Base-by-base conservation (phyloP, 371 early-diverging fungal genomes). In the Mortierella sp. region DNA sequence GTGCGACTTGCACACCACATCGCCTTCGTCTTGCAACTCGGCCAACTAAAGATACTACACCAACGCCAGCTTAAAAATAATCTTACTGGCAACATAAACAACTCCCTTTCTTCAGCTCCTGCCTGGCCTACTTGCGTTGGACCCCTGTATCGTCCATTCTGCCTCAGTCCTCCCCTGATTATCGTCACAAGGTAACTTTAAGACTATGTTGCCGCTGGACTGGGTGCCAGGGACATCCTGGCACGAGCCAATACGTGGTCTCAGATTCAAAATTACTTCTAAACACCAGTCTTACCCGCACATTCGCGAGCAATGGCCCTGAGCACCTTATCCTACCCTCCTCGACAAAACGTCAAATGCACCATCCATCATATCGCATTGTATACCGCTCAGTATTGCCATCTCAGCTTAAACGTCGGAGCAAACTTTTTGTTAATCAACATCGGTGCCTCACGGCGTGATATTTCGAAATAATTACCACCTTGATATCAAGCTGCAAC, bases 231-330 rank as follows among this genome's bases (percentile, higher is more conserved):
- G n/a, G n/a, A n/a, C 37, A 14, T 34, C 37, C 7, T 61, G 39
- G 62, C 62, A 53, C 54, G 54, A 53, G 48, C 62, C 54, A 53
- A n/a, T n/a, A n/a, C n/a, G n/a, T n/a, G n/a, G 62, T 61, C 53
- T 52, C 62, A 61, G 62, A 61, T 53, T 44, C 26, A 49, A n/a
- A 24, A 59, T 48, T 59, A 41, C 15, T 49, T 37, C 39, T 30
- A 59, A 39, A 59, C 50, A 27, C 12, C 56, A n/a, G n/a, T 28
- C n/a, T 48, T 27, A n/a, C 49, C 37, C 26, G 32, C 54, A 14
- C 28, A 26, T 9, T 49, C 37, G 7, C 37, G 37, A 34, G 37
- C 14, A 11, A 14, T 14, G 37, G 7, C 14, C 37, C 37, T 34
- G 37, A 34, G 24, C 24, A 12, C 28, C 50, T 30, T 49, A 31